These are phyloP conservation scores for Mortierella sp. DNA, from an alignment of 371 early-diverging fungal genomes.

Conservation along the genomic window DNA sequence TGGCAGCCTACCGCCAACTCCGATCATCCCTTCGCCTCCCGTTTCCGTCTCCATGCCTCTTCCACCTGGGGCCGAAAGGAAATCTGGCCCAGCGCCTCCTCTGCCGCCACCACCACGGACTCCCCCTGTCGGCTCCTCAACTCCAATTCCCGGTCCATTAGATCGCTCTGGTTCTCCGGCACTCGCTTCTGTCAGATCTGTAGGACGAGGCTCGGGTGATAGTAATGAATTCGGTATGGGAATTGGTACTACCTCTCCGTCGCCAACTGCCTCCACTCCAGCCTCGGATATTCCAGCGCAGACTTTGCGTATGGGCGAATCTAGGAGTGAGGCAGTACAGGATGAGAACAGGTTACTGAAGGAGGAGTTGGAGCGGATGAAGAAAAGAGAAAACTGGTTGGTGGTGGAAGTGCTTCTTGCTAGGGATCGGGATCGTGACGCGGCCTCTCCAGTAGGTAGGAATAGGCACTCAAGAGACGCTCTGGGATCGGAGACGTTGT, in stretches of 20 bases:
- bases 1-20: slow-evolving; percentile 25
- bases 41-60: slow-evolving; percentile 10
- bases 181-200: slow-evolving; percentile 4
- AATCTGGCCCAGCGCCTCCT: slow-evolving; percentile 1
- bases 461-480: too few relatives aligned
- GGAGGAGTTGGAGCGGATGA: slow-evolving; percentile 28
- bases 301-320: slow-evolving; percentile 18
- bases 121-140: slow-evolving; percentile 23
- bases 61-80: slow-evolving; percentile 25
- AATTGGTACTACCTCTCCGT: slow-evolving; percentile 3
- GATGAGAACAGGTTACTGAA: slow-evolving; percentile 31
- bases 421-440: slow-evolving; percentile 12
- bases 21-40: slow-evolving; percentile 20
- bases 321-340: slow-evolving; percentile 21
- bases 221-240: slow-evolving; percentile 15
- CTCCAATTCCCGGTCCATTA: slow-evolving; percentile 48
- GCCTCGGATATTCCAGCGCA: neutral
- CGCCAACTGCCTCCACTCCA: slow-evolving; percentile 6
- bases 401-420: slow-evolving; percentile 43
- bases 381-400: slow-evolving; percentile 46
- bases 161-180: slow-evolving; percentile 28
- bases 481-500: too few relatives aligned
- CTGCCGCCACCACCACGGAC: slow-evolving; percentile 13
- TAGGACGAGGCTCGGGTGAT: slow-evolving; percentile 14
- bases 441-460: neutral